These are phyloP conservation scores for Intubia oerlemansii DNA, from an alignment of 2,329 filamentous ascomycete species.

Conservation along the genomic window DNA sequence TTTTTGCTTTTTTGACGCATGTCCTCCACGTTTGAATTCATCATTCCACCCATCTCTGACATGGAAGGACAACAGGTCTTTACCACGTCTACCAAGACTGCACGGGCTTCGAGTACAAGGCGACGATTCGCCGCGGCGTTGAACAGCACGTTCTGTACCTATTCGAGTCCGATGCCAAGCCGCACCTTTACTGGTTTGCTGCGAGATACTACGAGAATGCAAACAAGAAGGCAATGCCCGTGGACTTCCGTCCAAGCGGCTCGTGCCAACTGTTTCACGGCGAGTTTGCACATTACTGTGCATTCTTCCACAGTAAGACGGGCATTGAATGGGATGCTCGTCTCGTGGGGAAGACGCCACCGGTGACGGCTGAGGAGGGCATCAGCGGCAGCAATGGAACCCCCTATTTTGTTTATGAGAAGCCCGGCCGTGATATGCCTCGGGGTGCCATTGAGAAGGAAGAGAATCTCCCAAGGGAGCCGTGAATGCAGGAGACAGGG, in stretches of 20 bases:
- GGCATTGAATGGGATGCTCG: constrained; percentile 38
- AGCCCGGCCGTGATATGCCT: constrained; percentile 10
- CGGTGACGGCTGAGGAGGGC: too few species aligned
- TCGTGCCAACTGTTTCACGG: constrained; percentile 17
- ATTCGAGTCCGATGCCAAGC: constrained; percentile 40
- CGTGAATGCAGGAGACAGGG: too few species aligned
- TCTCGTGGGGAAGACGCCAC: constrained; percentile 3
- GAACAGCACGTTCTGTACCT: constrained; percentile 42
- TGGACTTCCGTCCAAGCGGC: constrained; percentile 17
- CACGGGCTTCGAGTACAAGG: constrained; percentile 40
- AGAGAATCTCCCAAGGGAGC: constrained; percentile 2
- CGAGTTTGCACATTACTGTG: constrained; percentile 29
- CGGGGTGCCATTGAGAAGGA: constrained; percentile 10
- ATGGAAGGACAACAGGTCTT: constrained; percentile 20
- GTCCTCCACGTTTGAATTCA: too few species aligned
- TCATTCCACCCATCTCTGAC: too few species aligned
- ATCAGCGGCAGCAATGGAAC: too few species aligned
- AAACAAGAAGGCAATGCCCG: constrained; percentile 15
- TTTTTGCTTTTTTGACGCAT: too few species aligned
- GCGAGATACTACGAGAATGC: constrained; percentile 26
- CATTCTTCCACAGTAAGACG: constrained; percentile 36
- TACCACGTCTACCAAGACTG: constrained; percentile 43
- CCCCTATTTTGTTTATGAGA: constrained; percentile 2
- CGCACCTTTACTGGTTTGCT: constrained; percentile 38
- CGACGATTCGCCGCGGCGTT: constrained; percentile 35